Evolutionary conservation across 2,329 filamentous ascomycete species (phyloP).

Genomic region (Hypoxylon sp.): DNA sequence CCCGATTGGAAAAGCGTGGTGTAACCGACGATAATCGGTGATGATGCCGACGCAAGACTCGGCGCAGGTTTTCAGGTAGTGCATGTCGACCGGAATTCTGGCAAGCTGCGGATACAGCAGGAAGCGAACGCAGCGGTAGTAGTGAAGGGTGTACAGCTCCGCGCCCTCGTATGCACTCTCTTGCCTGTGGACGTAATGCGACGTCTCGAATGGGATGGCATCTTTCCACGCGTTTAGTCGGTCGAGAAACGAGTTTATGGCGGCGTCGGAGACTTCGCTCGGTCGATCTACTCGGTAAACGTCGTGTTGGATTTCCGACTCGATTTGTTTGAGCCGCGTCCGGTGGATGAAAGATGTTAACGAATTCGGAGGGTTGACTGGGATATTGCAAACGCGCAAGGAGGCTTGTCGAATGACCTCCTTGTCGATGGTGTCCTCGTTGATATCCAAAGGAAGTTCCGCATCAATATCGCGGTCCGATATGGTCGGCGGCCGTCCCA

Average conservation of each 20-base stretch:
- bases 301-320: slow-evolving; percentile 49
- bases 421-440: slow-evolving; percentile 44
- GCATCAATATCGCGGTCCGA: slow-evolving; percentile 50
- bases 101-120: slow-evolving; percentile 48
- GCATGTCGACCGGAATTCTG: slow-evolving; percentile 46
- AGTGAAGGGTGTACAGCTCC: slow-evolving; percentile 50
- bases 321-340: slow-evolving; percentile 47
- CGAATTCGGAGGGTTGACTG: slow-evolving; percentile 43
- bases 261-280: slow-evolving; percentile 42
- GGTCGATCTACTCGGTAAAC: slow-evolving; percentile 48
- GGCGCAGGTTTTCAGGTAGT: slow-evolving; percentile 46
- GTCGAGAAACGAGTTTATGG: slow-evolving; percentile 44
- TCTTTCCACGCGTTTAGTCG: slow-evolving; percentile 46
- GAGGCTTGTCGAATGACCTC: slow-evolving; percentile 45
- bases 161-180: slow-evolving; percentile 46
- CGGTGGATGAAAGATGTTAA: slow-evolving; percentile 50
- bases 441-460: slow-evolving; percentile 47
- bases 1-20: slow-evolving; percentile 49
- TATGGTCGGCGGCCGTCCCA: slow-evolving; percentile 47
- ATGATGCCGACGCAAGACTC: slow-evolving; percentile 48
- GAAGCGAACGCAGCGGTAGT: slow-evolving; percentile 47
- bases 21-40: slow-evolving; percentile 45
- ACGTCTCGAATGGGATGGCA: slow-evolving; percentile 45
- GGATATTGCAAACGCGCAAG: slow-evolving; percentile 37
- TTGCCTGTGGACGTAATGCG: slow-evolving; percentile 45